A percentile compares a stretch with the other conserved stretches of the same genome.
phyloP scores from a whole-genome alignment of 306 rosid species.

The Castanea mollissima region DNA sequence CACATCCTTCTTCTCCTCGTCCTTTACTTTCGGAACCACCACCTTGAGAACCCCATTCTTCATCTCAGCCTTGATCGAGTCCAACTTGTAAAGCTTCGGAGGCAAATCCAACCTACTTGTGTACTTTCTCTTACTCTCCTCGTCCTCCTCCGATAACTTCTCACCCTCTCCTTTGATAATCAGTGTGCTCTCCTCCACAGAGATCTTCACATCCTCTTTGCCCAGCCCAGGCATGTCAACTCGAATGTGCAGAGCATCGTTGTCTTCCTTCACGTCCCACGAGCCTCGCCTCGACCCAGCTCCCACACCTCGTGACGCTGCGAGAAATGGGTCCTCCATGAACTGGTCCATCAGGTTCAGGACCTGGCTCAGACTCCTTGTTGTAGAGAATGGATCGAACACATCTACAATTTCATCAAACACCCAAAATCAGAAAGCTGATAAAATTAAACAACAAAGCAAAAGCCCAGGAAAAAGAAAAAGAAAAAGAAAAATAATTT shows the following conservation, averaged over 20 bases:
- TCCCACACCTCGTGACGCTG: slow-evolving; percentile 49
- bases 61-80: slow-evolving; percentile 75
- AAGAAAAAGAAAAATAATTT: too few relatives aligned
- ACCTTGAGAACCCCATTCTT: slow-evolving; percentile 76
- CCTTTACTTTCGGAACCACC: slow-evolving; percentile 52
- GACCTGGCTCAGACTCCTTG: slow-evolving; percentile 72
- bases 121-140: slow-evolving; percentile 35
- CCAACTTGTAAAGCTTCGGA: slow-evolving; percentile 42
- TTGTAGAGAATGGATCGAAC: slow-evolving; percentile 63
- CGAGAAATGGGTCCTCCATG: slow-evolving; percentile 55
- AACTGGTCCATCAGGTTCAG: slow-evolving; percentile 76
- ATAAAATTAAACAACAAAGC: not conserved
- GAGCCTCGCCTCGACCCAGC: slow-evolving; percentile 49
- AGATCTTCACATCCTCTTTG: slow-evolving; percentile 64
- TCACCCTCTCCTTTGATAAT: slow-evolving; percentile 52
- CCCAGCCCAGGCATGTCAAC: slow-evolving; percentile 79
- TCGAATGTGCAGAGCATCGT: slow-evolving; percentile 45
- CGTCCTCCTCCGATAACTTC: slow-evolving; percentile 37
- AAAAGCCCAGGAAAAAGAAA: not conserved
- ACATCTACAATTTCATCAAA: slow-evolving; percentile 41
- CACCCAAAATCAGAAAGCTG: not conserved
- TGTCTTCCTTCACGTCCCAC: slow-evolving; percentile 67
- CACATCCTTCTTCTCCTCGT: slow-evolving; percentile 56
- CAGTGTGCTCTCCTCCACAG: slow-evolving; percentile 67
- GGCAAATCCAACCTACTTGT: slow-evolving; percentile 63